Evolutionary conservation across 805 yeast species (phyloP).

Genomic region (Pichia gijzeniarum): DNA sequence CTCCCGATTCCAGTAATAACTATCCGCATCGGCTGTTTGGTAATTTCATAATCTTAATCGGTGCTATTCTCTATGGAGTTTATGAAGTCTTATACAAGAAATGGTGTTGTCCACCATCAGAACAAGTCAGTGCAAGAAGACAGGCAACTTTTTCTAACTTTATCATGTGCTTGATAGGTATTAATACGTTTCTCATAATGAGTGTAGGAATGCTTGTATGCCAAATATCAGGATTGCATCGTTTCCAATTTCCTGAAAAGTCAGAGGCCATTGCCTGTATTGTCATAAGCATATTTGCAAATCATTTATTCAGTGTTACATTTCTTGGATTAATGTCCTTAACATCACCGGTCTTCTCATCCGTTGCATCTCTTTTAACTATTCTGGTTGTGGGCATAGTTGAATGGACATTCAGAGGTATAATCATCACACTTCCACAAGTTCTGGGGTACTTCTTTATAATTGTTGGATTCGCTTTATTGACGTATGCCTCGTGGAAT

Average conservation of each 20-base stretch:
- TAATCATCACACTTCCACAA: constrained; percentile 48
- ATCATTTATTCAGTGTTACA: constrained; percentile 61
- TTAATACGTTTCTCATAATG: constrained; percentile 44
- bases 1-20: constrained; percentile 11
- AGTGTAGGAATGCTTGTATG: constrained; percentile 42
- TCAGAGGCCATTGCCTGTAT: constrained; percentile 40
- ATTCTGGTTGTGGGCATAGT: constrained; percentile 73
- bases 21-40: constrained; percentile 64
- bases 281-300: constrained; percentile 49
- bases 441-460: constrained; percentile 65
- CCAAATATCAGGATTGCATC: constrained; percentile 51
- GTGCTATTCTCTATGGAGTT: constrained; percentile 73
- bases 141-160: constrained; percentile 80
- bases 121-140: constrained; percentile 51
- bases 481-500: constrained; percentile 60
- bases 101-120: constrained; percentile 65
- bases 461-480: constrained; percentile 58
- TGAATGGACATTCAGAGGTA: constrained; percentile 65
- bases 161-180: constrained; percentile 62
- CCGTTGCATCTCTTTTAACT: constrained; percentile 55
- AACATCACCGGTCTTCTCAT: constrained; percentile 78
- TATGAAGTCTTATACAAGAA: constrained; percentile 81
- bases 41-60: constrained; percentile 60
- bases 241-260: constrained; percentile 45
- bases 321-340: constrained; percentile 75